Evolutionary conservation across 2,329 filamentous ascomycete genomes (phyloP).

Genomic region (Monilinia fructicola): DNA sequence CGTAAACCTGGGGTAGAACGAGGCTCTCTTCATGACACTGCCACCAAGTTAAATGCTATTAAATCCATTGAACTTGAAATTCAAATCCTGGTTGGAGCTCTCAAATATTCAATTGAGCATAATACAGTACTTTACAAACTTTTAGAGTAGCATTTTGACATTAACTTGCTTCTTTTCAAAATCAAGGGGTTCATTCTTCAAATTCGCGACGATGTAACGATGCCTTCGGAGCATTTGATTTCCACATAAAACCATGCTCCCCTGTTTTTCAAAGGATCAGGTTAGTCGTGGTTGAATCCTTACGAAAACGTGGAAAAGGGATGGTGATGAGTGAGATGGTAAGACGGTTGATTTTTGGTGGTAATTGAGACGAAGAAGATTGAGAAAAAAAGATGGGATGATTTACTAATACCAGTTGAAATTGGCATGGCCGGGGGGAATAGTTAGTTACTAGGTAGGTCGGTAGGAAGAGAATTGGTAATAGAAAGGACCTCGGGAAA

Average conservation of each 20-base stretch:
- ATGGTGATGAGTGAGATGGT: constrained; percentile 19
- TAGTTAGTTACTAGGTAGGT: too few species aligned
- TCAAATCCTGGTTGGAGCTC: not conserved
- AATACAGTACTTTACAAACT: not conserved
- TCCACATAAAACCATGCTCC: constrained; percentile 12
- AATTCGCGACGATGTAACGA: constrained; percentile 19
- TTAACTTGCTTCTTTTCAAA: not conserved
- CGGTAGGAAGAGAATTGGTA: too few species aligned
- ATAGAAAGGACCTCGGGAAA: too few species aligned
- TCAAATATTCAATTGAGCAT: not conserved
- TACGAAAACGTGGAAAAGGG: constrained; percentile 23
- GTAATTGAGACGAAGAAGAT: not conserved
- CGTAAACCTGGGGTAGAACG: constrained; percentile 19
- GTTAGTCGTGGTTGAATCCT: constrained; percentile 17
- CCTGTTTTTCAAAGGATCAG: constrained; percentile 13
- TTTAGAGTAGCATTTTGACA: not conserved
- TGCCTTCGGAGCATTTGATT: constrained; percentile 19
- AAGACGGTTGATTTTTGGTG: constrained; percentile 20
- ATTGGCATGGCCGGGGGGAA: too few species aligned
- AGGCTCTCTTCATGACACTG: constrained; percentile 14
- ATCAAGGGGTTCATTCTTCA: constrained; percentile 5
- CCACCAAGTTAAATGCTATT: constrained; percentile 1
- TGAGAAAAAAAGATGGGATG: not conserved
- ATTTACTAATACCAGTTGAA: too few species aligned
- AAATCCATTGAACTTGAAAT: constrained; percentile 6